Conservation (phyloP, 257 asterid species). For the Parsonsia alboflavescens region DNA sequence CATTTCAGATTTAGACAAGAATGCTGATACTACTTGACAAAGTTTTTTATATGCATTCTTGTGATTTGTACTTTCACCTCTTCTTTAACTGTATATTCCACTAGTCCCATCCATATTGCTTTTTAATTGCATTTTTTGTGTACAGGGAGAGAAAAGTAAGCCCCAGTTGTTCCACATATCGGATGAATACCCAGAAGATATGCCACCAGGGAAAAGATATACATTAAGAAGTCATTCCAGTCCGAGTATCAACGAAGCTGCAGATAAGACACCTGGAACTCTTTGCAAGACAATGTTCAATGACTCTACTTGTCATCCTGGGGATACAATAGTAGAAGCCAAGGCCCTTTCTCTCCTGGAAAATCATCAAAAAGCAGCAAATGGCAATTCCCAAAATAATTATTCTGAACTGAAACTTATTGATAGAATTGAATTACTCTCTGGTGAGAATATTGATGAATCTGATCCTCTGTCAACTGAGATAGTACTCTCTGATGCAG, state of each 20-base stretch:
- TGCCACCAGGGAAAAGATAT: neutral
- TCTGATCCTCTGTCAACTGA: neutral
- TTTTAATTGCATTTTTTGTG: neutral
- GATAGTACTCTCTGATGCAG: neutral
- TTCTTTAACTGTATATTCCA: neutral
- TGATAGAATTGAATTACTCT: neutral
- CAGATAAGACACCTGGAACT: neutral
- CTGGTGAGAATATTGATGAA: neutral
- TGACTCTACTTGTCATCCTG: neutral
- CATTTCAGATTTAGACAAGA: neutral
- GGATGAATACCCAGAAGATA: neutral
- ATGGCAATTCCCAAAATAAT: neutral
- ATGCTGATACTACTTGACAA: neutral
- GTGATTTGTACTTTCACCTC: neutral
- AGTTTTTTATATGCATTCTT: neutral
- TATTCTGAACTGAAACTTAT: neutral
- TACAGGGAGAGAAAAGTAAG: neutral
- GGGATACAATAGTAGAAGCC: neutral
- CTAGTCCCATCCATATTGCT: neutral
- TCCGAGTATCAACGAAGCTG: neutral
- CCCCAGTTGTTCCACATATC: neutral
- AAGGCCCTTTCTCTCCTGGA: neutral
- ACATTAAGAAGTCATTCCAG: neutral
- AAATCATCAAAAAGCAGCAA: neutral
- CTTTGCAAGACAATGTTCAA: neutral